A percentile compares a stretch with the other conserved stretches of the same genome.
Evolutionary conservation across 441 rosid species (phyloP).

Genomic region (Erodium moschatum): DNA sequence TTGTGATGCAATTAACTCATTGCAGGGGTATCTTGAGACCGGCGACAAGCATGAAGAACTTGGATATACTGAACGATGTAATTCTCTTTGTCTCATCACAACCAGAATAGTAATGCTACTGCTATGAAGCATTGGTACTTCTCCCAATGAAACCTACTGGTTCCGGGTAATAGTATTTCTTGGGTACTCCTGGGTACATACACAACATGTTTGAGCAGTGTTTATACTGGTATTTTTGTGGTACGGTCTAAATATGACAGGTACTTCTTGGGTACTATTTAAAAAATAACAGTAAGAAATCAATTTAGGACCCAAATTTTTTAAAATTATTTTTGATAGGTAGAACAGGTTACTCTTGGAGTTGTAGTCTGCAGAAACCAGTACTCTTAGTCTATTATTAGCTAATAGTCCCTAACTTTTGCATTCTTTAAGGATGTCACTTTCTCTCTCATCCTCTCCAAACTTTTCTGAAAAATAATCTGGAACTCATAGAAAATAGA

Average conservation of each 20-base stretch:
- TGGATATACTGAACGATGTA: conserved; percentile 52
- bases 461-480: too few relatives aligned
- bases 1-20: conserved; percentile 16
- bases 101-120: conserved; percentile 8
- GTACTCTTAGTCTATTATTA: too few relatives aligned
- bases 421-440: too few relatives aligned
- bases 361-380: too few relatives aligned
- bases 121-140: not conserved
- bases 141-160: not conserved
- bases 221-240: not conserved
- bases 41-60: conserved; percentile 55
- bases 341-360: too few relatives aligned
- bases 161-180: not conserved
- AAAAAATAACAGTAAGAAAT: too few relatives aligned
- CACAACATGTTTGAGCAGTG: not conserved
- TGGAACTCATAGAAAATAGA: too few relatives aligned
- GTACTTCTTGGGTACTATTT: too few relatives aligned
- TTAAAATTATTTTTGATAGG: too few relatives aligned
- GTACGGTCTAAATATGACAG: not conserved
- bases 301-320: too few relatives aligned
- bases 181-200: not conserved
- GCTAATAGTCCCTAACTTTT: too few relatives aligned
- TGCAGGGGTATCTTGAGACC: conserved; percentile 90
- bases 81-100: conserved; percentile 21
- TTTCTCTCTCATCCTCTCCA: too few relatives aligned